These are phyloP conservation scores for Sporobolomyces phaffii DNA, from an alignment of 768 basidiomycete species.

Conservation along the genomic window DNA sequence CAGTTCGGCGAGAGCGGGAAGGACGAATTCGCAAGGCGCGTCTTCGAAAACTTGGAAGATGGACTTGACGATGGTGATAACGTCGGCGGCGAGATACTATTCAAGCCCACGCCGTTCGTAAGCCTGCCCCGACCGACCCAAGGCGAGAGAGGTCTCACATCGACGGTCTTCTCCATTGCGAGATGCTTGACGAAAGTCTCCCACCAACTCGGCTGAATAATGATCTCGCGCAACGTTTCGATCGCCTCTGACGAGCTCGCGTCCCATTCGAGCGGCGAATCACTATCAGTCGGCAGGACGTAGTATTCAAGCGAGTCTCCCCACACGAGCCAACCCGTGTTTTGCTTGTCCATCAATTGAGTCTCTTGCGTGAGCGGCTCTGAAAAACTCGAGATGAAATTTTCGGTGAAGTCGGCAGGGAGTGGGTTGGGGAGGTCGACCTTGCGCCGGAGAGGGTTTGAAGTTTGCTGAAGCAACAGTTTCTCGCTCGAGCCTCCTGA, in stretches of 20 bases:
- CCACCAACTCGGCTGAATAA: constrained; percentile 37
- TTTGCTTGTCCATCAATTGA: constrained; percentile 45
- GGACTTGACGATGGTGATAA: constrained; percentile 52
- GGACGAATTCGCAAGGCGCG: constrained; percentile 60
- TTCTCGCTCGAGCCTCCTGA: constrained; percentile 54
- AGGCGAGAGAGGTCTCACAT: constrained; percentile 7
- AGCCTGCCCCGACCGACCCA: no score
- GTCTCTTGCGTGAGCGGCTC: constrained; percentile 49
- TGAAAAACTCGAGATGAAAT: constrained; percentile 58
- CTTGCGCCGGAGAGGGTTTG: constrained; percentile 61
- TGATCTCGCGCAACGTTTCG: constrained; percentile 18
- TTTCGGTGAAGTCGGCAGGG: constrained; percentile 51
- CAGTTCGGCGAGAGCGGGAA: constrained; percentile 56
- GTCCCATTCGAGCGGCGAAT: constrained; percentile 33
- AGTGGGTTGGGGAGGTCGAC: constrained; percentile 48
- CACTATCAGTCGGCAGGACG: constrained; percentile 24
- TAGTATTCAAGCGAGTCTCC: constrained; percentile 45
- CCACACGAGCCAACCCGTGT: constrained; percentile 49
- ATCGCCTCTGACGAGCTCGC: constrained; percentile 21
- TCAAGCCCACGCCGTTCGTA: no score
- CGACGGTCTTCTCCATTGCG: constrained; percentile 39
- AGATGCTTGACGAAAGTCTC: constrained; percentile 36
- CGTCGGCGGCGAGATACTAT: constrained; percentile 41
- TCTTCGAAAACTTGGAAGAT: constrained; percentile 66
- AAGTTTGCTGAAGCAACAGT: constrained; percentile 58